A percentile compares a stretch with the other conserved stretches of the same genome.
These are phyloP conservation scores for Warburgia ugandensis DNA, from an alignment of 164 flowering plant genomes.

Conservation along the genomic window DNA sequence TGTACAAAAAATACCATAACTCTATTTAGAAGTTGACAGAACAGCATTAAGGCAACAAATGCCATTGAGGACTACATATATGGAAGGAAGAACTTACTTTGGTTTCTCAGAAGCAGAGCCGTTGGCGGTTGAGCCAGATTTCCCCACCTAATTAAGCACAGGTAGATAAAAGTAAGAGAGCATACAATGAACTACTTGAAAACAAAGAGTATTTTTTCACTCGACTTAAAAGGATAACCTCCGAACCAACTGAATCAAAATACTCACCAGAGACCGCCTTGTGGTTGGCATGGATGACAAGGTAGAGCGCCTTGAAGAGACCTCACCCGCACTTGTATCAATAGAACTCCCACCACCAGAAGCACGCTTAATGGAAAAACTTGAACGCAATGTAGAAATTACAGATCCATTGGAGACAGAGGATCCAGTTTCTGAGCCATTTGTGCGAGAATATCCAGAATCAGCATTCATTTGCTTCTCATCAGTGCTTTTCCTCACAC, in stretches of 20 bases:
- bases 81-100: too few relatives aligned
- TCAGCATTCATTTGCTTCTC: too few relatives aligned
- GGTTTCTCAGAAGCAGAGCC: too few relatives aligned
- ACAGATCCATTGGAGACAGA: constrained; percentile 21
- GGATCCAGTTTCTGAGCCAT: constrained; percentile 24
- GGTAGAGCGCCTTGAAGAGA: constrained; percentile 19
- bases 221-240: not conserved
- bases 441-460: constrained; percentile 23
- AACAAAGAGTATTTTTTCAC: not conserved
- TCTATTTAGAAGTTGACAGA: too few relatives aligned
- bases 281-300: constrained; percentile 21
- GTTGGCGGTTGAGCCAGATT: too few relatives aligned
- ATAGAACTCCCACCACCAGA: constrained; percentile 28
- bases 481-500: constrained; percentile 49
- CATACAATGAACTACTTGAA: not conserved
- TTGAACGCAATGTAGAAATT: constrained; percentile 17
- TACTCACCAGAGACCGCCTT: constrained; percentile 33
- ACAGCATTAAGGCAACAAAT: too few relatives aligned
- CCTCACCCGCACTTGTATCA: constrained; percentile 17
- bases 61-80: too few relatives aligned
- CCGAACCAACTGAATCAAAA: constrained; percentile 2
- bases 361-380: constrained; percentile 10
- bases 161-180: too few relatives aligned
- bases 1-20: too few relatives aligned
- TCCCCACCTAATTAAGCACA: too few relatives aligned